These are phyloP conservation scores for Fusarium sp. DNA, from an alignment of 2,329 filamentous ascomycete species.

Conservation along the genomic window DNA sequence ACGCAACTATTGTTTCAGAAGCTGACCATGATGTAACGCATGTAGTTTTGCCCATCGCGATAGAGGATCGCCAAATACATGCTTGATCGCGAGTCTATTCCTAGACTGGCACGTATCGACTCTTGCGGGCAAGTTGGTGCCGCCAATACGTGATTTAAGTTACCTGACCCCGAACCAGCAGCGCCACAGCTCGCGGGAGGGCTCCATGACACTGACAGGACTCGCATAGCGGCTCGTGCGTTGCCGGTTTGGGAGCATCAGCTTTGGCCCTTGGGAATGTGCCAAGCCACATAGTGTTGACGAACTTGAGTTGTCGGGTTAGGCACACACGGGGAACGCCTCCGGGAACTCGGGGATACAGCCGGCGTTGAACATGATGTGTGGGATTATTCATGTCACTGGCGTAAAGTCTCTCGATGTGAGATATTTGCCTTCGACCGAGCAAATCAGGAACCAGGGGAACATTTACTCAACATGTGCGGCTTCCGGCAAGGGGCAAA, in stretches of 20 bases:
- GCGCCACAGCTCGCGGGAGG: constrained; percentile 22
- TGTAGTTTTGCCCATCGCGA: neutral
- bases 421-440: neutral
- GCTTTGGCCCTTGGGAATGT: constrained; percentile 32
- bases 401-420: neutral
- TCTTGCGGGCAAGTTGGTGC: neutral
- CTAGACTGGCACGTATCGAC: neutral
- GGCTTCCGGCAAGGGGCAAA: neutral
- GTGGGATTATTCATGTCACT: constrained; percentile 1
- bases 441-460: neutral
- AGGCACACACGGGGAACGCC: constrained; percentile 7
- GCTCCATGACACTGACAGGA: constrained; percentile 18
- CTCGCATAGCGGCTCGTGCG: constrained; percentile 26
- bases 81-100: neutral
- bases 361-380: neutral
- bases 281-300: constrained; percentile 22
- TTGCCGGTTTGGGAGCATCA: constrained; percentile 10
- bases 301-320: neutral
- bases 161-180: neutral
- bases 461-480: neutral
- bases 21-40: neutral
- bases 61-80: neutral
- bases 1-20: neutral
- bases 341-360: neutral
- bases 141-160: constrained; percentile 1